Evolutionary conservation across 768 basidiomycete genomes (phyloP).

Genomic region (Podaxis pistillaris): DNA sequence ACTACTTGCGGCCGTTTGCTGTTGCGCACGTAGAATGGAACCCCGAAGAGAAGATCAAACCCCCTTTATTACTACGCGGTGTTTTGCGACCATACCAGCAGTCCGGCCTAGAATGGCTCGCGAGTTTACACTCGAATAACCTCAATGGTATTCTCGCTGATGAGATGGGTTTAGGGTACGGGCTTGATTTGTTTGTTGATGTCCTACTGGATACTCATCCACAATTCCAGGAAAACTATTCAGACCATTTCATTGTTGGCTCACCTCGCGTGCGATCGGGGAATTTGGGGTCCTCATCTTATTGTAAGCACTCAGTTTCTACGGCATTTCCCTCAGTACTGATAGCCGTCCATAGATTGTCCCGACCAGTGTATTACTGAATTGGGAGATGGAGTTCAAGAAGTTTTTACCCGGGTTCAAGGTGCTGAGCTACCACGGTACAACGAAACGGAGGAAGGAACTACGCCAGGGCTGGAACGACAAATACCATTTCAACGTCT

Average conservation of each 20-base stretch:
- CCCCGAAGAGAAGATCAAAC: conserved; percentile 50
- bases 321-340: background rate
- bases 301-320: conserved; percentile 45
- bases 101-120: conserved; percentile 91
- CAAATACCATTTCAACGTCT: conserved; percentile 88
- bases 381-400: conserved; percentile 98
- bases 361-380: conserved; percentile 90
- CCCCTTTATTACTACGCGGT: conserved; percentile 80
- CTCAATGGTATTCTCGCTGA: conserved; percentile 86
- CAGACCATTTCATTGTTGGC: conserved; percentile 95
- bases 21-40: conserved; percentile 74
- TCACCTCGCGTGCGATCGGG: conserved; percentile 86
- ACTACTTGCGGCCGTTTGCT: conserved; percentile 66
- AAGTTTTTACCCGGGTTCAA: conserved; percentile 91
- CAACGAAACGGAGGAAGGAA: conserved; percentile 84
- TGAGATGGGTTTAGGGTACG: conserved; percentile 93
- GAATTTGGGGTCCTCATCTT: conserved; percentile 92
- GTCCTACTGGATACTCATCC: background rate
- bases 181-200: background rate
- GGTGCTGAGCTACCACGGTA: conserved; percentile 88
- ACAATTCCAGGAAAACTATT: conserved; percentile 77
- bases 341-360: conserved; percentile 52
- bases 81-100: conserved; percentile 91
- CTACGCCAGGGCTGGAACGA: conserved; percentile 90
- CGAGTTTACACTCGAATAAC: conserved; percentile 78